A percentile compares a stretch with the other conserved stretches of the same genome.
phyloP scores from a whole-genome alignment of 177 flowering plant genomes.

The Vitis hybrid region DNA sequence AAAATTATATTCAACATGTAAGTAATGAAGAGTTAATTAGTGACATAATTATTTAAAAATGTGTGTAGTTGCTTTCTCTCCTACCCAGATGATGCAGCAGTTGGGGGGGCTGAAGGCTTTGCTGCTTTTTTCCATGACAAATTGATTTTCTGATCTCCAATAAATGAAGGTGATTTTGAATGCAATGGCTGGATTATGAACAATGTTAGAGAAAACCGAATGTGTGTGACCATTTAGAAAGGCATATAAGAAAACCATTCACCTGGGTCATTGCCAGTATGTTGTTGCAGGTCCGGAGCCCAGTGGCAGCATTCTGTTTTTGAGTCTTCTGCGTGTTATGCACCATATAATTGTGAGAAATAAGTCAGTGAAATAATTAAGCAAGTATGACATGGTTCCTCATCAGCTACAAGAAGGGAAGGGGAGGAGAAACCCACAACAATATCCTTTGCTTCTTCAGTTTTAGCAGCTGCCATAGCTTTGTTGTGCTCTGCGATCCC shows the following conservation, averaged over 20 bases:
- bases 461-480: constrained; percentile 81
- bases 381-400: not conserved
- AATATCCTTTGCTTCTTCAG: constrained; percentile 71
- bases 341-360: constrained; percentile 11
- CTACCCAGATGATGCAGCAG: constrained; percentile 54
- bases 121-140: constrained; percentile 82
- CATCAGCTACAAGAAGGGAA: not conserved
- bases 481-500: constrained; percentile 87
- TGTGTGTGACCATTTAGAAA: too few relatives aligned
- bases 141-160: constrained; percentile 77
- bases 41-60: too few relatives aligned
- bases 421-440: constrained; percentile 53
- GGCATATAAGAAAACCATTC: not conserved
- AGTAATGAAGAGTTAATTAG: not conserved
- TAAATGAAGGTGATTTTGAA: constrained; percentile 74
- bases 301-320: constrained; percentile 76
- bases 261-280: constrained; percentile 94
- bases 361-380: constrained; percentile 1
- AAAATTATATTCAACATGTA: not conserved
- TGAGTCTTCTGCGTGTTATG: constrained; percentile 56
- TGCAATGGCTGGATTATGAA: constrained; percentile 58
- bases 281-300: constrained; percentile 87
- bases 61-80: not conserved
- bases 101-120: constrained; percentile 43
- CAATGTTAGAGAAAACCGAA: too few relatives aligned